phyloP scores from a whole-genome alignment of 257 asterid species.

The Solanum bulbocastanum region DNA sequence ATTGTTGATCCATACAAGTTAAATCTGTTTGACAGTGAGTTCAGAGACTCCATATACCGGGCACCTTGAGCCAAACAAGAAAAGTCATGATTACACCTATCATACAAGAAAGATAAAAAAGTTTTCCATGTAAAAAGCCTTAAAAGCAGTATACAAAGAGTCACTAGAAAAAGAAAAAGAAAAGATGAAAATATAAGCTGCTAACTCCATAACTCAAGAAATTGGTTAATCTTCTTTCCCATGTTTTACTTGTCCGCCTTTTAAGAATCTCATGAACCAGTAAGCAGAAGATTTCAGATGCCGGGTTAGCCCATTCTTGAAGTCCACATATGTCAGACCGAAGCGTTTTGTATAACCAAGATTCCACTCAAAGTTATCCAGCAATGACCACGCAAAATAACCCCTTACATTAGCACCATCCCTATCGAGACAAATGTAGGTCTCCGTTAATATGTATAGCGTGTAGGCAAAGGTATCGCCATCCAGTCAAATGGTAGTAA shows the following conservation, averaged over 20 bases:
- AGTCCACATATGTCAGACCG: slow-evolving; percentile 38
- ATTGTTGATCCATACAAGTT: not conserved
- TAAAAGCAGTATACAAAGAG: not conserved
- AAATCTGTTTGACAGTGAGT: not conserved
- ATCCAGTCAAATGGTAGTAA: not conserved
- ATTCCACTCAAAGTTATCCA: slow-evolving; percentile 22
- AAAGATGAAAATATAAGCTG: not conserved
- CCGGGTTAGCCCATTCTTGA: slow-evolving; percentile 17
- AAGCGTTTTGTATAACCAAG: slow-evolving; percentile 20
- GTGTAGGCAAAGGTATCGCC: not conserved
- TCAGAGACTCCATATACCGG: not conserved
- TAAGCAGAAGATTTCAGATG: slow-evolving; percentile 46
- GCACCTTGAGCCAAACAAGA: not conserved
- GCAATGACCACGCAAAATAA: slow-evolving; percentile 16
- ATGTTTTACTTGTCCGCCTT: slow-evolving; percentile 12
- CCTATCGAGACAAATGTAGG: slow-evolving; percentile 1
- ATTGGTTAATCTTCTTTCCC: slow-evolving; percentile 20
- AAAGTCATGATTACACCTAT: not conserved
- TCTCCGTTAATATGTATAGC: not conserved
- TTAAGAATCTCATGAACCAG: slow-evolving; percentile 37
- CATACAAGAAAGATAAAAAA: not conserved
- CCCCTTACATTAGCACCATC: slow-evolving; percentile 17
- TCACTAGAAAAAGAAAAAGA: not conserved
- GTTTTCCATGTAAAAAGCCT: not conserved
- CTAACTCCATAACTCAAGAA: not conserved